Evolutionary conservation across 1,139 yeast species (phyloP).

Genomic region (Kodamaea suecica): DNA sequence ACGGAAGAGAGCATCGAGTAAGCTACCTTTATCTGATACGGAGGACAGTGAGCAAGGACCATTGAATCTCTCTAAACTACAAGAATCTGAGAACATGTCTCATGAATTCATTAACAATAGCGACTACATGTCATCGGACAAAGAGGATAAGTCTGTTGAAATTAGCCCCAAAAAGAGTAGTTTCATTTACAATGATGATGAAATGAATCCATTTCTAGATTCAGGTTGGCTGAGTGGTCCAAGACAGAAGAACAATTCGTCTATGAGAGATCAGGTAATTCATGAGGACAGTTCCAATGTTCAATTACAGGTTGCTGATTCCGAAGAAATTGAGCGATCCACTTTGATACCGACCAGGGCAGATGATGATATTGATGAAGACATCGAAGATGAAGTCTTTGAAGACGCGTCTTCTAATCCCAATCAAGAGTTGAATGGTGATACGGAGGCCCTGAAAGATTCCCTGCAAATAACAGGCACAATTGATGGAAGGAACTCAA

Average conservation of each 20-base stretch:
- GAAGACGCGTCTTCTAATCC: slow-evolving; percentile 6
- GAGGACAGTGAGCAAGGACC: slow-evolving; percentile 2
- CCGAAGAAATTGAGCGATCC: neutral
- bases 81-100: neutral
- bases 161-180: neutral
- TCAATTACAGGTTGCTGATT: neutral
- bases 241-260: neutral
- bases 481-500: neutral
- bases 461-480: no score
- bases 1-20: slow-evolving; percentile 12
- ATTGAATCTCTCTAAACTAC: neutral
- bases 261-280: no score
- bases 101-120: slow-evolving; percentile 29
- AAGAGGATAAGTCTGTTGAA: slow-evolving; percentile 4
- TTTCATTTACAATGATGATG: slow-evolving; percentile 3
- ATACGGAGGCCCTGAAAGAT: neutral
- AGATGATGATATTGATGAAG: no score
- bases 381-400: neutral
- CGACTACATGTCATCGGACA: slow-evolving; percentile 22
- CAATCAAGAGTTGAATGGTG: slow-evolving; percentile 1
- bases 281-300: no score
- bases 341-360: neutral
- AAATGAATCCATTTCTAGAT: slow-evolving; percentile 7
- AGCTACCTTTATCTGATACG: slow-evolving; percentile 13
- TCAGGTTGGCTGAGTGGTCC: neutral